These are phyloP conservation scores for Thermothielavioides terrestris DNA, from an alignment of 495 filamentous ascomycete genomes.

Conservation along the genomic window DNA sequence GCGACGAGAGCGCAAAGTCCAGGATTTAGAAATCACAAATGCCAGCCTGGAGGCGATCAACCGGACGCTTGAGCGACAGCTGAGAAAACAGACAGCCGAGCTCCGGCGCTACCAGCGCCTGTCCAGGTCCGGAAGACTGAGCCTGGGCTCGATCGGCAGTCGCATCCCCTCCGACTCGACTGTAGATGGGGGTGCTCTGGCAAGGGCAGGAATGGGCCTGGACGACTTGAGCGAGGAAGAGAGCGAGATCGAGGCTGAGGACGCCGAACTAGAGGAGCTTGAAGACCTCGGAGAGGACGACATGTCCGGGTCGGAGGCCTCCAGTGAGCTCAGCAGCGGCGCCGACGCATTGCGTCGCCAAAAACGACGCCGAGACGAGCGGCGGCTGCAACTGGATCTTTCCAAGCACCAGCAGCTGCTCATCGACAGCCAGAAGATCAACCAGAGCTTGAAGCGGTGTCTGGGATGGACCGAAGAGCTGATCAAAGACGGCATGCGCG, in stretches of 20 bases:
- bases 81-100: slow-evolving; percentile 85
- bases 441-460: slow-evolving; percentile 84
- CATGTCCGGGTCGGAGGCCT: slow-evolving; percentile 32
- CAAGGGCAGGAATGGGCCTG: slow-evolving; percentile 24
- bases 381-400: slow-evolving; percentile 70
- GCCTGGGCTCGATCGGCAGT: slow-evolving; percentile 28
- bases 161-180: slow-evolving; percentile 22
- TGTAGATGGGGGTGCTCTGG: slow-evolving; percentile 22
- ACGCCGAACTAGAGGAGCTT: slow-evolving; percentile 28
- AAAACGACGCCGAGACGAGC: slow-evolving; percentile 56
- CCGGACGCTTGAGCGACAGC: slow-evolving; percentile 77
- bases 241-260: slow-evolving; percentile 27
- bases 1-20: slow-evolving; percentile 83
- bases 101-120: slow-evolving; percentile 74
- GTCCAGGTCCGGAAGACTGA: slow-evolving; percentile 66
- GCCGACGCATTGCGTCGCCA: slow-evolving; percentile 36
- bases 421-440: slow-evolving; percentile 83
- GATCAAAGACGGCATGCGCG: slow-evolving; percentile 78
- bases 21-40: slow-evolving; percentile 97
- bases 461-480: slow-evolving; percentile 79
- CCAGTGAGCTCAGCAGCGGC: slow-evolving; percentile 40
- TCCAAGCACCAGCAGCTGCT: slow-evolving; percentile 82
- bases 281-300: slow-evolving; percentile 32
- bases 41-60: slow-evolving; percentile 96
- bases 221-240: slow-evolving; percentile 49